Conservation (phyloP, 2,329 filamentous ascomycete genomes). For the Penicillium corylophilum region DNA sequence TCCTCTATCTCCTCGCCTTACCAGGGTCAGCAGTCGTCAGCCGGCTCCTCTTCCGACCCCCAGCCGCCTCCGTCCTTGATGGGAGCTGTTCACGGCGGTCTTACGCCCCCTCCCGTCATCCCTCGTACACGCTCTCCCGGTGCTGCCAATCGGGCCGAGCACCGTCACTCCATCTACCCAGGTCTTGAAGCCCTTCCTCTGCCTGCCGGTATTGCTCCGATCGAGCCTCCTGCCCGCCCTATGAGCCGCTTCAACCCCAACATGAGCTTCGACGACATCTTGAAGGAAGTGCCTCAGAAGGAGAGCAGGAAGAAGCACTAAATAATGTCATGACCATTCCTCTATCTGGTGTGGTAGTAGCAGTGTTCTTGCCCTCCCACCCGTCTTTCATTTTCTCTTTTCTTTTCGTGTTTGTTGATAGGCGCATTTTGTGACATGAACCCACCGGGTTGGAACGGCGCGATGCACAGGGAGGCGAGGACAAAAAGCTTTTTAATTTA, state of each 20-base stretch:
- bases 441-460: constrained; percentile 16
- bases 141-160: constrained; percentile 32
- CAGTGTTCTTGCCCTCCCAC: constrained; percentile 3
- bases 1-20: constrained; percentile 41
- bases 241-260: constrained; percentile 46
- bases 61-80: constrained; percentile 35
- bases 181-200: constrained; percentile 47
- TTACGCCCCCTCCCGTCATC: constrained; percentile 37
- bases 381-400: constrained; percentile 3
- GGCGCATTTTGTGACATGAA: constrained; percentile 21
- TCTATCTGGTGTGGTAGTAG: constrained; percentile 9
- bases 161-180: constrained; percentile 45
- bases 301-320: constrained; percentile 37
- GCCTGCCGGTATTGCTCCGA: constrained; percentile 43
- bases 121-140: constrained; percentile 36
- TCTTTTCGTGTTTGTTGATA: constrained; percentile 20
- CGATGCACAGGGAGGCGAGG: constrained; percentile 21
- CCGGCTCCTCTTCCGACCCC: constrained; percentile 36
- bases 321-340: constrained; percentile 1
- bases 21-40: constrained; percentile 38
- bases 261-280: constrained; percentile 51
- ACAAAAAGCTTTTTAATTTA: constrained; percentile 22
- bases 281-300: constrained; percentile 42
- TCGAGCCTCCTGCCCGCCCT: constrained; percentile 41
- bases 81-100: constrained; percentile 27